Evolutionary conservation across 139 green algal genomes (phyloP).

Genomic region (Chlamydomonas applanata): DNA sequence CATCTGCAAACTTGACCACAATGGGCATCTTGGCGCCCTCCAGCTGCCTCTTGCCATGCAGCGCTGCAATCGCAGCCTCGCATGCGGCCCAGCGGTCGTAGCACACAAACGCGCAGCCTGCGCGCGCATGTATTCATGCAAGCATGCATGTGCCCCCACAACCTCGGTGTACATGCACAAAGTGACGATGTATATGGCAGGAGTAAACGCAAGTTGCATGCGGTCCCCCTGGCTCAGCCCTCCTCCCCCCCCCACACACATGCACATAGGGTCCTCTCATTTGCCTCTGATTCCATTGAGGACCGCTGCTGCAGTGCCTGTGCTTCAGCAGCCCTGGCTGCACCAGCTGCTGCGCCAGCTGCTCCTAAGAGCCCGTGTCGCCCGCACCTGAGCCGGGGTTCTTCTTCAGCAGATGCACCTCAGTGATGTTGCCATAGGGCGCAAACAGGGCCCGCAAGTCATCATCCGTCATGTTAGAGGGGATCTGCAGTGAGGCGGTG

Average conservation of each 20-base stretch:
- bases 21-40: slow-evolving; percentile 69
- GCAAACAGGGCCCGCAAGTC: slow-evolving; percentile 68
- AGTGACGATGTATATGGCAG: too few species aligned
- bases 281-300: too few species aligned
- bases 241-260: too few species aligned
- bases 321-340: not conserved
- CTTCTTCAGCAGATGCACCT: slow-evolving; percentile 72
- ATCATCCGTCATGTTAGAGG: slow-evolving; percentile 53
- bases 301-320: too few species aligned
- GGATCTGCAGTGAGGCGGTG: slow-evolving; percentile 51
- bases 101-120: slow-evolving; percentile 84
- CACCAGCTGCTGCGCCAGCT: not conserved
- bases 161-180: too few species aligned
- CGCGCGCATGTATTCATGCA: not conserved
- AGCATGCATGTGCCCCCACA: too few species aligned
- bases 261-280: too few species aligned
- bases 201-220: not conserved
- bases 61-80: slow-evolving; percentile 70
- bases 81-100: slow-evolving; percentile 70
- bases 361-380: too few species aligned
- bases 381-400: slow-evolving; percentile 48
- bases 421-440: slow-evolving; percentile 71
- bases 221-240: not conserved
- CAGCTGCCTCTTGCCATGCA: slow-evolving; percentile 67
- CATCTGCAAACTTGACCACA: slow-evolving; percentile 88